Evolutionary conservation across 1,284 basidiomycete species (phyloP), one percentile per base, ranked within the genome.

Genomic region (Boletus sp.): DNA sequence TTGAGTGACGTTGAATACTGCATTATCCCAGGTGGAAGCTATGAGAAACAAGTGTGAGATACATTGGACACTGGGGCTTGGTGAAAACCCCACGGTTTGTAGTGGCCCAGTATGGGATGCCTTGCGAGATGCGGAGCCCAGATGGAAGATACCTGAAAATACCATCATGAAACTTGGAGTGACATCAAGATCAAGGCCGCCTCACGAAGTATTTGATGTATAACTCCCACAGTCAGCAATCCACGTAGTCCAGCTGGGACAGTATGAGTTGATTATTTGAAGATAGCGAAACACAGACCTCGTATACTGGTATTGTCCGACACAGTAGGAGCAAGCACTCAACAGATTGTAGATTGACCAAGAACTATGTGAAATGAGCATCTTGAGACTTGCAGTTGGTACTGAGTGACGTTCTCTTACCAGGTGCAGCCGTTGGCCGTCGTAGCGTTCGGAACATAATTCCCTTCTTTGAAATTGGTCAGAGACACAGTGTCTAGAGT

Each of bases 341-440:
- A 66, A 14, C 5, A 62, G 42, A 40, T 62, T 62, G 37, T 66
- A 62, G 22, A 51, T 50, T 8, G 64, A 62, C 61, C 64, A 62
- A 14, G 52, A 62, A 25, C 64, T 62, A 40, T 41, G 7, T 2
- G 8, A 8, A 14, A 10, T 48, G 13, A 57, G 39, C 5, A 39
- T 33, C n/a, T 33, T 20, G n/a, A n/a, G n/a, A n/a, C n/a, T n/a
- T 32, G 30, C 30, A 16, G 2, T 6, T 2, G 27, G 34, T 4
- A 13, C 33, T 9, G 36, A 27, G 17, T 26, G 4, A 4, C 14
- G 8, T 0, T 26, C 2, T 20, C 51, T 45, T 17, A 66, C 64
- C 61, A 62, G 22, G 58, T 64, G 17, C 62, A 65, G 25, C 10
- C 26, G 4, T 57, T 62, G 0, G 43, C 32, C 1, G 43, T 51